Evolutionary conservation across 2,329 filamentous ascomycete species (phyloP), one percentile per base, ranked within the genome.

Genomic region (Fusarium albidum): DNA sequence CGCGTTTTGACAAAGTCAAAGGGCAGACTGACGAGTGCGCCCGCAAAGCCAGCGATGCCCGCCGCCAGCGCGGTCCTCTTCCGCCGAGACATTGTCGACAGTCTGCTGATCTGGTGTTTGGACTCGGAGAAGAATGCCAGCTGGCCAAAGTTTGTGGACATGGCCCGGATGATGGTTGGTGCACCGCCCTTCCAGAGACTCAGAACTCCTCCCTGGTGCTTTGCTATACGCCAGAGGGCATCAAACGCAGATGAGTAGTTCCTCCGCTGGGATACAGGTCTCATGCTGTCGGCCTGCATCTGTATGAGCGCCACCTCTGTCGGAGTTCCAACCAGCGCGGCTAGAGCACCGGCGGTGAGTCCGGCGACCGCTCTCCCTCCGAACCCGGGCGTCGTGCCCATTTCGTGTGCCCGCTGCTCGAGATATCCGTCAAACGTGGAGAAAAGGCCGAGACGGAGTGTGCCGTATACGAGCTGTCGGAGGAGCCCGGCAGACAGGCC

Each of bases 391-490:
- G 79, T 81, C 21, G 73, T 77, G 33, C 81, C 80, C 28, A 79
- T 78, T 25, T 74, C 66, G 56, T 84, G 80, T 3, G 87, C 85
- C 12, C 79, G 76, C 12, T 70, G 70, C 32, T 77, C 77, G 50
- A 89, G 73, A 2, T 65, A 58, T 63, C 81, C 83, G 76, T 87
- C 86, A 73, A 90, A 88, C 3, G 86, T 90, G 64, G 89, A 86
- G 72, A 90, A 90, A 75, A 90, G 85, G 10, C 87, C 87, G 18
- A 90, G 76, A 25, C 87, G 81, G 3, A 87, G 85, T 8, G 87
- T 90, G 4, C 87, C 90, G 74, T 90, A 90, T 6, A 90, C 86
- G 8, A 86, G 85, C 73, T 90, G 87, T 45, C 87, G 79, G 32
- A 90, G 76, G 31, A 90, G 73, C 27, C 86, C 87, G 1, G 87